phyloP scores from a whole-genome alignment of 2,329 filamentous ascomycete genomes.

The Aulographum hederae region DNA sequence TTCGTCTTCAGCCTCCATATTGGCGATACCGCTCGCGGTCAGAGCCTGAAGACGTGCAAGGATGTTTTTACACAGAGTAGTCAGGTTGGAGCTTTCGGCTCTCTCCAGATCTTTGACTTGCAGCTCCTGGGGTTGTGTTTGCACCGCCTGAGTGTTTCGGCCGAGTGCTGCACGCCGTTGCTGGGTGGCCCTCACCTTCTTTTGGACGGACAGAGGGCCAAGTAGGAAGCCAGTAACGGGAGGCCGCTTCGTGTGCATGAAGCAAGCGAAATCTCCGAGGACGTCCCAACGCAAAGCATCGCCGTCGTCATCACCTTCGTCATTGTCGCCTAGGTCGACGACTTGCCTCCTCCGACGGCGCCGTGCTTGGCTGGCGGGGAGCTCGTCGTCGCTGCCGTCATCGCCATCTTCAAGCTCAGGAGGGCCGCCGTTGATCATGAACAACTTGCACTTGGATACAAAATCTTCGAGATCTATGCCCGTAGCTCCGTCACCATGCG shows the following conservation, averaged over 20 bases:
- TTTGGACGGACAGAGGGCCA: constrained; percentile 76
- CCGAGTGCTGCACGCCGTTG: constrained; percentile 58
- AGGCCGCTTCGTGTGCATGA: constrained; percentile 56
- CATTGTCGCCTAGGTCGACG: constrained; percentile 31
- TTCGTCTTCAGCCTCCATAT: constrained; percentile 22
- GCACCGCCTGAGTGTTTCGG: constrained; percentile 15
- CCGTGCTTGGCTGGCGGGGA: constrained; percentile 7
- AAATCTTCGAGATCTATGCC: constrained; percentile 85
- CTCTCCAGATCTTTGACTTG: constrained; percentile 54
- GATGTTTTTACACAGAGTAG: constrained; percentile 61
- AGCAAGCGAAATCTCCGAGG: constrained; percentile 59
- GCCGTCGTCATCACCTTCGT: constrained; percentile 46
- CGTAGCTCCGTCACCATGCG: constrained; percentile 51
- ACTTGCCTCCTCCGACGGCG: constrained; percentile 5
- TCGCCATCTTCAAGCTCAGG: constrained; percentile 20
- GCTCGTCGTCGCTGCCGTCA: constrained; percentile 32
- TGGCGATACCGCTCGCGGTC: constrained; percentile 12
- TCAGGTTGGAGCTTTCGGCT: constrained; percentile 63
- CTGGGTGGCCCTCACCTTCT: constrained; percentile 52
- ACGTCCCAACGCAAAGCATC: constrained; percentile 76
- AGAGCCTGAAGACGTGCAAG: constrained; percentile 36
- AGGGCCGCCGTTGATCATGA: constrained; percentile 50
- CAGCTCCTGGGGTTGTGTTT: constrained; percentile 52
- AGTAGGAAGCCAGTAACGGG: constrained; percentile 69
- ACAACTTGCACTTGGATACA: constrained; percentile 72